phyloP scores from a whole-genome alignment of 1,284 basidiomycete genomes.

The Salmacisia buchloeana region DNA sequence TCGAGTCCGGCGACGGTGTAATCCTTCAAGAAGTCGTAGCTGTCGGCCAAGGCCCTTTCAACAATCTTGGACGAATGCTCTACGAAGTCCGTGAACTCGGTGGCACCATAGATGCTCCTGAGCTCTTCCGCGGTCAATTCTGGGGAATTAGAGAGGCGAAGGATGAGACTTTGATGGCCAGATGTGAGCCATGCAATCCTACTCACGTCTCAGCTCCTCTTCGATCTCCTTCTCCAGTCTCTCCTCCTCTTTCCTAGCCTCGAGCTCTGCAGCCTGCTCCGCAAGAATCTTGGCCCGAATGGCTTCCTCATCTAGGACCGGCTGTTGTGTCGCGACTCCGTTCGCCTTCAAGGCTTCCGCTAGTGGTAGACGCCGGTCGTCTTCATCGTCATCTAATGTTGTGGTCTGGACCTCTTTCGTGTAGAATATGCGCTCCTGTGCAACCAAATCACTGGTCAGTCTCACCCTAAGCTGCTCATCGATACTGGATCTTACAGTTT shows the following conservation, averaged over 20 bases:
- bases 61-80: conserved; percentile 92
- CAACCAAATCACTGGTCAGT: conserved; percentile 25
- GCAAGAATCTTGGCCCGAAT: conserved; percentile 10
- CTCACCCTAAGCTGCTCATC: not conserved
- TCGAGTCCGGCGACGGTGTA: conserved; percentile 73
- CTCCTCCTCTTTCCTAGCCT: conserved; percentile 57
- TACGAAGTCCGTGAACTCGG: conserved; percentile 87
- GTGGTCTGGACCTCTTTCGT: conserved; percentile 89
- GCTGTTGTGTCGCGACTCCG: not conserved
- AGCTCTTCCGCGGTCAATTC: conserved; percentile 81
- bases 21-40: conserved; percentile 92
- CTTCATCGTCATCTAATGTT: conserved; percentile 55
- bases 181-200: not conserved
- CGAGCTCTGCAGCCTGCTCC: conserved; percentile 2
- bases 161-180: not conserved
- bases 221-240: conserved; percentile 62
- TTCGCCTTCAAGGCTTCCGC: conserved; percentile 1
- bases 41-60: conserved; percentile 89
- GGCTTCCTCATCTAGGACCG: conserved; percentile 18
- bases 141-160: conserved; percentile 41
- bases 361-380: conserved; percentile 53
- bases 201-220: conserved; percentile 68
- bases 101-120: conserved; percentile 69
- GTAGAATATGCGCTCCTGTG: conserved; percentile 77
- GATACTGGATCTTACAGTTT: conserved; percentile 4